Percentiles rank a stretch among this genome's conserved stretches.
These are phyloP conservation scores for Synchytrium microbalum DNA, from an alignment of 371 early-diverging fungal species.

Conservation along the genomic window DNA sequence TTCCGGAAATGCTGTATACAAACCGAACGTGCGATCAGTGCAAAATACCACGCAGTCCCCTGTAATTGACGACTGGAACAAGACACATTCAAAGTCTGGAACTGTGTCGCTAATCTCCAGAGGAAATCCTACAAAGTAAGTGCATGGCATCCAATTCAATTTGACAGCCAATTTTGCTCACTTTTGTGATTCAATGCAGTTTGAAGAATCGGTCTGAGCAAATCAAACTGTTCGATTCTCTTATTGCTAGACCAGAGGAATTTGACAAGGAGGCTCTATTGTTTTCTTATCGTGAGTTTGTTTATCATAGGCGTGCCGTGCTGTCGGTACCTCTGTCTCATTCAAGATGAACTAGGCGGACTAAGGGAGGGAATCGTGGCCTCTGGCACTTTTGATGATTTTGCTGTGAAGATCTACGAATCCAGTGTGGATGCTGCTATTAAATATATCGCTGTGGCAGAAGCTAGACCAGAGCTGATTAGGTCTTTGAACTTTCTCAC, in stretches of 20 bases:
- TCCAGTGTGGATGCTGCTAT: background rate
- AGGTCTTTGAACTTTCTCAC: background rate
- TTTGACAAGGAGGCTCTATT: background rate
- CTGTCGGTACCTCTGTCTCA: background rate
- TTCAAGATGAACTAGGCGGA: background rate
- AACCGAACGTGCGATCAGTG: too few species aligned
- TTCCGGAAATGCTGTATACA: background rate
- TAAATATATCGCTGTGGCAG: background rate
- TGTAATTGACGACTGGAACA: background rate
- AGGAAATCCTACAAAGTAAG: background rate
- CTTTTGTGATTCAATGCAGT: too few species aligned
- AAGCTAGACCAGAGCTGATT: background rate
- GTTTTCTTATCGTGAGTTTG: background rate
- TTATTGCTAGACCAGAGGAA: background rate
- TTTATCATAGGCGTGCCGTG: conserved; percentile 1
- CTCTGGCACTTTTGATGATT: background rate
- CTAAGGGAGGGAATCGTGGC: background rate
- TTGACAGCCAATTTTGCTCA: too few species aligned
- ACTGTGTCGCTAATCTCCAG: background rate
- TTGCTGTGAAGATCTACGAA: conserved; percentile 6
- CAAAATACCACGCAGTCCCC: too few species aligned
- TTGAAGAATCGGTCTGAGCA: too few species aligned
- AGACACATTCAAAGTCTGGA: background rate
- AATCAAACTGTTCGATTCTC: background rate
- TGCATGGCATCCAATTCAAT: too few species aligned